Base-by-base conservation (phyloP, 805 yeast genomes). In the Hanseniaspora lachancei region DNA sequence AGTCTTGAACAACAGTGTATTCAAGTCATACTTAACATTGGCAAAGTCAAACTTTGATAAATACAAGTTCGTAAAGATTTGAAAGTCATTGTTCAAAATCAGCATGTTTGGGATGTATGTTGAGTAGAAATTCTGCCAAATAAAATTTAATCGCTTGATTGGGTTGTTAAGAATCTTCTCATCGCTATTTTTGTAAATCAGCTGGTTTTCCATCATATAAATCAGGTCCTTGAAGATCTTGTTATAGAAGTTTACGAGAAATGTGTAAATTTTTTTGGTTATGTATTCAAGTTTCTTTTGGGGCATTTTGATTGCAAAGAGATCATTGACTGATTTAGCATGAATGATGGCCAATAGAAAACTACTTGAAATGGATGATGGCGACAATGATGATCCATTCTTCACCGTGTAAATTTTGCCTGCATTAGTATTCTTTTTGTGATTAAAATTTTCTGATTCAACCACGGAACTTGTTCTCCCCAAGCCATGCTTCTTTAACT, bases 41-140 rank as follows among this genome's bases (percentile, higher is more conserved):
- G 29, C 15, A 23, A 29, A 29, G 3, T 32, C 74, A 73, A 68
- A 53, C 63, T 66, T 29, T 57, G 58, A 15, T 60, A 58, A 21
- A 42, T 65, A 60, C 3, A 54, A 48, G 34, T 57, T 62, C 8
- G 65, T 65, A 49, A 63, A 66, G 2, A 57, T 57, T 6, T 68
- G 73, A 23, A 84, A 62, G 0, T 89, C 89, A 36, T 81, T 60
- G 49, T 84, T 75, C 0, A 80, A 74, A 0, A 84, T 84, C 58
- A 80, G 76, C 20, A 82, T 68, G 61, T 80, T 80, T 54, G 79
- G 80, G 52, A 77, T 73, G 2, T 80, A 74, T 40, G 75, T 73
- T n/a, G 71, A 70, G 59, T 75, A 77, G 63, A 82, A 83, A 27
- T 68, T 68, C 18, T 73, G 74, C 89, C 89, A 83, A 2, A 79